Evolutionary conservation across 2,329 filamentous ascomycete genomes (phyloP).

Genomic region (Ascochyta koolunga): DNA sequence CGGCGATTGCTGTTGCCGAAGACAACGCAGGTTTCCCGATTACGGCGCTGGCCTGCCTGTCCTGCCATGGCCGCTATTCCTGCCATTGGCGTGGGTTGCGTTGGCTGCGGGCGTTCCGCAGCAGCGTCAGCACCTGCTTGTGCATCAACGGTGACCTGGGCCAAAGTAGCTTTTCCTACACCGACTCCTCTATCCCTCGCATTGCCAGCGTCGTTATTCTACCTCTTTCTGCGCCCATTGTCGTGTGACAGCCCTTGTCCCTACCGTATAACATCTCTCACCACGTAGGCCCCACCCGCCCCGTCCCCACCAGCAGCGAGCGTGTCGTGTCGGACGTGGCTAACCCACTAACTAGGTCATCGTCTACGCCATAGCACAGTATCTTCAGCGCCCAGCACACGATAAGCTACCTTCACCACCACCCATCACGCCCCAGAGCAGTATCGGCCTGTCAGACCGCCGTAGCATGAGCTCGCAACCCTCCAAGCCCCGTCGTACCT

Average conservation of each 20-base stretch:
- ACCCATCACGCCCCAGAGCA: constrained; percentile 16
- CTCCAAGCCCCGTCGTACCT: constrained; percentile 45
- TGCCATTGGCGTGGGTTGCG: background rate
- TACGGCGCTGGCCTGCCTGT: constrained; percentile 3
- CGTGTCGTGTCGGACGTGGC: constrained; percentile 3
- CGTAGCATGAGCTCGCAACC: constrained; percentile 52
- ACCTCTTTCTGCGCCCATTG: constrained; percentile 9
- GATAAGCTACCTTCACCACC: background rate
- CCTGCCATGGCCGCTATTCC: too few species aligned
- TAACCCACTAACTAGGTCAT: constrained; percentile 18
- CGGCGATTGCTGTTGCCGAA: background rate
- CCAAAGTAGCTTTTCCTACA: constrained; percentile 3
- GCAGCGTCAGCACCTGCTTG: constrained; percentile 8
- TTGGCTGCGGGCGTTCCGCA: constrained; percentile 8
- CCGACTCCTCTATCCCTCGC: constrained; percentile 8
- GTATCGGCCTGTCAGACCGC: constrained; percentile 22
- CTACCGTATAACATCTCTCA: constrained; percentile 19
- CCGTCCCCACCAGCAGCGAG: constrained; percentile 10
- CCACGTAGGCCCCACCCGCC: constrained; percentile 22
- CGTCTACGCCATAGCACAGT: constrained; percentile 27
- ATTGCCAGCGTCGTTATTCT: background rate
- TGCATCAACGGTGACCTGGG: constrained; percentile 1
- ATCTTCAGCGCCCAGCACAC: constrained; percentile 25
- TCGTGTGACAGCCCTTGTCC: constrained; percentile 21
- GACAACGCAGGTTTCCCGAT: background rate